Conservation (phyloP, 768 basidiomycete species). For the Lactarius tabidus region DNA sequence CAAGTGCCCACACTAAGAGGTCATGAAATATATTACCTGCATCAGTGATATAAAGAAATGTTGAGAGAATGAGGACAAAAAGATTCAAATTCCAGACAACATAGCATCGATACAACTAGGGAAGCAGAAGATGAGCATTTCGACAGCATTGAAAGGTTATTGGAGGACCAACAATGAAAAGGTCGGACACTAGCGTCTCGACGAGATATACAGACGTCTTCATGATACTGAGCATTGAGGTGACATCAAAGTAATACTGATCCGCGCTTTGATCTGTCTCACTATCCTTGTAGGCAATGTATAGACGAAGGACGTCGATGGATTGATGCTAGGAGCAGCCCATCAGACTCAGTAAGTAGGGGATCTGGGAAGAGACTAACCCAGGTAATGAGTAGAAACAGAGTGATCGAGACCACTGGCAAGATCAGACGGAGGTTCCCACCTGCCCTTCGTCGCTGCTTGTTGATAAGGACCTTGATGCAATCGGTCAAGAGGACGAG, state of each 20-base stretch:
- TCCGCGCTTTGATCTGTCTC: conserved; percentile 1
- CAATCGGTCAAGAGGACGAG: conserved; percentile 15
- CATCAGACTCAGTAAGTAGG: background rate
- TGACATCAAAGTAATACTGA: conserved; percentile 1
- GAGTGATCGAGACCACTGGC: conserved; percentile 4
- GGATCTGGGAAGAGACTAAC: background rate
- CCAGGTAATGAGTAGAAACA: conserved; percentile 21
- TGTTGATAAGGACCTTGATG: conserved; percentile 16
- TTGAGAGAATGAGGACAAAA: conserved; percentile 1
- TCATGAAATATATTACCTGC: conserved; percentile 1
- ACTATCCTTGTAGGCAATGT: background rate
- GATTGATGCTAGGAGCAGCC: too few species aligned
- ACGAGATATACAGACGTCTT: conserved; percentile 20
- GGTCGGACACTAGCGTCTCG: conserved; percentile 18
- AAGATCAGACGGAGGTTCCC: conserved; percentile 15
- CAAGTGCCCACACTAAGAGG: background rate
- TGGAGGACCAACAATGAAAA: conserved; percentile 17
- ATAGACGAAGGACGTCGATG: conserved; percentile 14
- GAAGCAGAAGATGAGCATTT: background rate
- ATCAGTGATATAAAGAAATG: conserved; percentile 20
- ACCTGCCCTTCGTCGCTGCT: conserved; percentile 10
- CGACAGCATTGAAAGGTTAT: background rate
- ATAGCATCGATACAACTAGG: conserved; percentile 23
- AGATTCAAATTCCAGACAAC: conserved; percentile 20
- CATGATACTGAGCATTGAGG: too few species aligned